These are phyloP conservation scores for Sporobolomyces roseus DNA, from an alignment of 768 basidiomycete genomes.

Conservation along the genomic window DNA sequence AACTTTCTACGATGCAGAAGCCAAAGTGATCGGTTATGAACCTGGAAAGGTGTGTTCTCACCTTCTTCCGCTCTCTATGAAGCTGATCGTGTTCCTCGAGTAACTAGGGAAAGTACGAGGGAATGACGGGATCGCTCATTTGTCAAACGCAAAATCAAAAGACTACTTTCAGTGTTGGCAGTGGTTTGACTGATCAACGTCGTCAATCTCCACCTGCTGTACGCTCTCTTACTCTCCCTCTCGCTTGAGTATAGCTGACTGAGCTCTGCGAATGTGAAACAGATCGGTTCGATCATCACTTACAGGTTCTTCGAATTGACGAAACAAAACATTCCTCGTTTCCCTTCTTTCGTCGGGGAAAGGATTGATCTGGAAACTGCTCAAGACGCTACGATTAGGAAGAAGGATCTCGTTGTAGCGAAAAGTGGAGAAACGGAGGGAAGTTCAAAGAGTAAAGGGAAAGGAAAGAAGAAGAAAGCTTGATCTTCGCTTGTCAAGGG, in stretches of 20 bases:
- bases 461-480: background rate
- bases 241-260: background rate
- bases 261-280: background rate
- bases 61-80: background rate
- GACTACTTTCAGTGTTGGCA: slow-evolving; percentile 32
- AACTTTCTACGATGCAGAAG: slow-evolving; percentile 45
- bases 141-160: slow-evolving; percentile 38
- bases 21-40: slow-evolving; percentile 40
- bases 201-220: slow-evolving; percentile 32
- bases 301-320: slow-evolving; percentile 40
- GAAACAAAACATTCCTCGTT: slow-evolving; percentile 34
- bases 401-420: background rate
- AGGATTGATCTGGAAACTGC: slow-evolving; percentile 18
- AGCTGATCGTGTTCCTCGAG: background rate
- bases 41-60: slow-evolving; percentile 34
- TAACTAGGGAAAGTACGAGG: slow-evolving; percentile 36
- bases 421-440: background rate
- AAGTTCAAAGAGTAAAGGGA: background rate
- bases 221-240: background rate
- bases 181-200: slow-evolving; percentile 39
- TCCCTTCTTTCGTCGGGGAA: slow-evolving; percentile 42
- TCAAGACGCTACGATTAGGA: slow-evolving; percentile 18
- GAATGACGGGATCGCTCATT: slow-evolving; percentile 35
- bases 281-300: slow-evolving; percentile 41
- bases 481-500: background rate